phyloP scores from a whole-genome alignment of 148 eudicot genomes.

The Nepenthes mirabilis region DNA sequence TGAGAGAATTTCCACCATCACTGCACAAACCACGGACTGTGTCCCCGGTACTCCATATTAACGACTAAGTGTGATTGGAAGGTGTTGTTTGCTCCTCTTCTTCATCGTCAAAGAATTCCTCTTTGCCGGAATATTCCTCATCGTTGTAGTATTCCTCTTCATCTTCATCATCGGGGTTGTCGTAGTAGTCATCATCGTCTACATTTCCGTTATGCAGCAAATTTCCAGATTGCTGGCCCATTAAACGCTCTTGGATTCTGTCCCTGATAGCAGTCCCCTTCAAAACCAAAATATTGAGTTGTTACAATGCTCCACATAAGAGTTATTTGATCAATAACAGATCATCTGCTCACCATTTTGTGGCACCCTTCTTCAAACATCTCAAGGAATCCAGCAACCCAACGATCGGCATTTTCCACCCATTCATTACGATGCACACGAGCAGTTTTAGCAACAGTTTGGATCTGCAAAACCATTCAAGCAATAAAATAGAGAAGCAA shows the following conservation, averaged over 20 bases:
- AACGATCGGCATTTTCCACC: slow-evolving; percentile 75
- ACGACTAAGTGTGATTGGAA: no score
- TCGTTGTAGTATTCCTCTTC: slow-evolving; percentile 16
- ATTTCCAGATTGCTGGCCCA: slow-evolving; percentile 15
- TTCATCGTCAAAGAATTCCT: background rate
- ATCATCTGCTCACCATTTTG: slow-evolving; percentile 39
- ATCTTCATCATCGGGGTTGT: slow-evolving; percentile 26
- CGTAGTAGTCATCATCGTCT: slow-evolving; percentile 25
- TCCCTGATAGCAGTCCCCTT: slow-evolving; percentile 73
- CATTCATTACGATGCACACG: slow-evolving; percentile 41
- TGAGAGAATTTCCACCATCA: no score
- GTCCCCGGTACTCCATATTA: no score
- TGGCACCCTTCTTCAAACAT: slow-evolving; percentile 89
- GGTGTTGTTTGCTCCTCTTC: background rate
- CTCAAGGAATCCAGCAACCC: slow-evolving; percentile 82
- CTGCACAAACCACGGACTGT: no score
- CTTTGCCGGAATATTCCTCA: background rate
- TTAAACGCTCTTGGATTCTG: slow-evolving; percentile 49
- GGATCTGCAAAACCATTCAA: slow-evolving; percentile 26
- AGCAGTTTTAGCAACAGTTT: slow-evolving; percentile 39
- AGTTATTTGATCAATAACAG: background rate
- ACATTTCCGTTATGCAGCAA: slow-evolving; percentile 23
- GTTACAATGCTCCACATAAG: background rate
- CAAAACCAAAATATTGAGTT: background rate
- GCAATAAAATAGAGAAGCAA: no score